phyloP scores from a whole-genome alignment of 2,329 filamentous ascomycete species.

The Penicillium occitanis region DNA sequence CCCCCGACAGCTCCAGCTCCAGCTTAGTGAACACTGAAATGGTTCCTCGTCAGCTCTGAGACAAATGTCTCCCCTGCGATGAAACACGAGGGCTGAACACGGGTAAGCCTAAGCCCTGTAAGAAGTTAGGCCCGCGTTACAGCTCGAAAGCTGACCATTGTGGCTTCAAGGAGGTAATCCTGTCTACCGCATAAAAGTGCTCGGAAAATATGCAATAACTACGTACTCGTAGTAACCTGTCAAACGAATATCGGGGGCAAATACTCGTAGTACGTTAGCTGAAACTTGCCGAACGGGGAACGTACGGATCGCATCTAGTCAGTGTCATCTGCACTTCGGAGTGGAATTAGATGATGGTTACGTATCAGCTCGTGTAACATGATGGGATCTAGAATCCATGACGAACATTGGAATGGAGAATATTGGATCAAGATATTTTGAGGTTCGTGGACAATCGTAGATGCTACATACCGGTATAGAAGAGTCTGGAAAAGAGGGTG shows the following conservation, averaged over 20 bases:
- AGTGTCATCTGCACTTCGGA: slow-evolving; percentile 1
- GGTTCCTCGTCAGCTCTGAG: background rate
- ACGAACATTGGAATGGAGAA: background rate
- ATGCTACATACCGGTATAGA: background rate
- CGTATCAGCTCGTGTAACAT: slow-evolving; percentile 1
- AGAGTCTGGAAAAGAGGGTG: background rate
- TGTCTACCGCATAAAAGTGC: background rate
- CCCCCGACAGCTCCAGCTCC: background rate
- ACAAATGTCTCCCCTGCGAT: background rate
- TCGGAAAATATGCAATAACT: background rate
- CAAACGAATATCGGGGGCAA: background rate
- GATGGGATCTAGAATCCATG: background rate
- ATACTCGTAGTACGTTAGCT: background rate
- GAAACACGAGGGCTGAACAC: slow-evolving; percentile 1
- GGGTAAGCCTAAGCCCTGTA: background rate
- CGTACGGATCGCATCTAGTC: background rate
- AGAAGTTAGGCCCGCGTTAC: background rate
- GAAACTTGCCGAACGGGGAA: background rate
- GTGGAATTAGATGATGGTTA: background rate
- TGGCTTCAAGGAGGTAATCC: background rate
- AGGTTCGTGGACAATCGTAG: background rate
- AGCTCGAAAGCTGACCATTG: background rate
- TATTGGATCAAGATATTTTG: background rate
- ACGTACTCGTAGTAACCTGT: background rate
- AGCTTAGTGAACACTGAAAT: background rate